A percentile compares a stretch with the other conserved stretches of the same genome.
Evolutionary conservation across 495 filamentous ascomycete species (phyloP).

Genomic region (Platismatia glauca): DNA sequence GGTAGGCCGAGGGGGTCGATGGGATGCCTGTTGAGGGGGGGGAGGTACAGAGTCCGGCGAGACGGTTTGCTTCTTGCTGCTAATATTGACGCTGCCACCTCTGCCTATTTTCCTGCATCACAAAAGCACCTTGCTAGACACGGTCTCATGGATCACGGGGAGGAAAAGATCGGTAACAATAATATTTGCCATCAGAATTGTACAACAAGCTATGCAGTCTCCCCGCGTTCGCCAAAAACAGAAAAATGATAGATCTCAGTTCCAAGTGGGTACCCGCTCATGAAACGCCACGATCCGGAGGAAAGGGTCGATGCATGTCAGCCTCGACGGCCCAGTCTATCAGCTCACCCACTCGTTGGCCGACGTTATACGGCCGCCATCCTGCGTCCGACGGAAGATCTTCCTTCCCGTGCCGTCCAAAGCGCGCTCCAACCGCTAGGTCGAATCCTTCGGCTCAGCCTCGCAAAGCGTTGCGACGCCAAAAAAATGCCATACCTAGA

Average conservation of each 20-base stretch:
- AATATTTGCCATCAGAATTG: not conserved
- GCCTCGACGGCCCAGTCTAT: not conserved
- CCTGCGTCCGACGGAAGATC: not conserved
- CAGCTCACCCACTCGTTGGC: not conserved
- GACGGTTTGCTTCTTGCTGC: not conserved
- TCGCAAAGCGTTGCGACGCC: not conserved
- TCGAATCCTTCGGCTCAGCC: not conserved
- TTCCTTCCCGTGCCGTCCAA: not conserved
- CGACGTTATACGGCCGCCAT: not conserved
- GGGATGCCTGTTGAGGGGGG: not conserved
- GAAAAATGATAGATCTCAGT: not conserved
- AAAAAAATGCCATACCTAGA: too few species aligned
- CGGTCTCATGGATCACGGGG: not conserved
- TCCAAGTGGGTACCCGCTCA: not conserved
- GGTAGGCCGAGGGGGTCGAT: not conserved
- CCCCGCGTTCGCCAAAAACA: not conserved
- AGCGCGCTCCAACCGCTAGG: not conserved
- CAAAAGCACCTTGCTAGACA: not conserved
- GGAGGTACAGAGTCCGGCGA: too few species aligned
- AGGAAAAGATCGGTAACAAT: not conserved
- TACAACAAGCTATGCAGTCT: not conserved
- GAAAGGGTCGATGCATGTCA: not conserved
- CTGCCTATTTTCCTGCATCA: not conserved
- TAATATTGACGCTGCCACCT: not conserved
- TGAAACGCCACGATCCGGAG: not conserved